Evolutionary conservation across 2,329 filamentous ascomycete genomes (phyloP), one percentile per base, ranked within the genome.

Genomic region (Paecilomyces dactylethromorphus): DNA sequence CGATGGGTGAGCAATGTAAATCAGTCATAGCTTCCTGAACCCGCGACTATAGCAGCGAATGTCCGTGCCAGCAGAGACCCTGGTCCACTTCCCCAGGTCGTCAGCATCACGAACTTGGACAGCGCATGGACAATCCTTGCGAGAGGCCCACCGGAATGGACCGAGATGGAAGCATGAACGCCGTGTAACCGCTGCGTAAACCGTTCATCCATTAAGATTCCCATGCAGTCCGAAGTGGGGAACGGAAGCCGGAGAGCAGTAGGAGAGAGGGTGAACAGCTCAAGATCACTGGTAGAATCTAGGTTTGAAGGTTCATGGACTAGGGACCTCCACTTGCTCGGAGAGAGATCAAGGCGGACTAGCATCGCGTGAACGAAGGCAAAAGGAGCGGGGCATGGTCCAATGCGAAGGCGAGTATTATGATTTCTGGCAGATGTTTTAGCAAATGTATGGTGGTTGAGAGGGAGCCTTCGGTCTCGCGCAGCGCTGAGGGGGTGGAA

Each of bases 381-480:
- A 52, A 52, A n/a, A 52, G 50, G 50, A 24, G 50, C 21, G 22
- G 26, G 50, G 21, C 22, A 52, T 52, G 50, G 50, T 24, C 50
- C 50, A 52, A 52, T 52, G 64, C 66, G 51, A 68, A 67, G 11
- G 65, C 66, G 53, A 67, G 67, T 24, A 68, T 63, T 18, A 64
- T 67, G 24, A 67, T n/a, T 45, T 45, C 39, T 6, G 21, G 39
- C 39, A 45, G 13, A 45, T 18, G n/a, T 57, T 52, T 62, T 64
- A 22, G 63, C 62, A 50, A 60, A 62, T 52, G 26, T 24, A 52
- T 29, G 50, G 21, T 52, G 21, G 7, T 10, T 3, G 21, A 29
- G 50, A 52, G 50, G 21, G 4, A 52, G 21, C 26, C 8, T 29
- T 45, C 13, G 3, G 35, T 45, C 13, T 45, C 13, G 35, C 26